Conservation (phyloP, 768 basidiomycete genomes). For the Suillus hirtellus region DNA sequence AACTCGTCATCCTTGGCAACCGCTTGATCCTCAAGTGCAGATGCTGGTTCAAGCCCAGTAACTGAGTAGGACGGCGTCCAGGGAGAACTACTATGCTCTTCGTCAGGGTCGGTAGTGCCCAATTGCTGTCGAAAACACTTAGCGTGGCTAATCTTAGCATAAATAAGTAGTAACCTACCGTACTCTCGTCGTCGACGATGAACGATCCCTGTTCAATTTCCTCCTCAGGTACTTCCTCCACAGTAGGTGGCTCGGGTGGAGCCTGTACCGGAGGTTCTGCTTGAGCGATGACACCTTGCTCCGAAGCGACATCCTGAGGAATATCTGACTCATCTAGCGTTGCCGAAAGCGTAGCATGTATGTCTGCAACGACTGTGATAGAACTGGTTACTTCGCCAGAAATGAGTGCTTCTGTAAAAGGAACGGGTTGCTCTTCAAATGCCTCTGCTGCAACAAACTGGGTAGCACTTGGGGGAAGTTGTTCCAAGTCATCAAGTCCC, state of each 20-base stretch:
- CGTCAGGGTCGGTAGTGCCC: background rate
- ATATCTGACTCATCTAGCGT: background rate
- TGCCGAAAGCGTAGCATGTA: background rate
- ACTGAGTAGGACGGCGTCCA: conserved; percentile 40
- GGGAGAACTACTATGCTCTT: conserved; percentile 26
- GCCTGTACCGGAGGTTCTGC: background rate
- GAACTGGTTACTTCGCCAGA: background rate
- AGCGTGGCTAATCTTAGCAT: background rate
- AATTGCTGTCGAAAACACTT: background rate
- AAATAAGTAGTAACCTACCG: conserved; percentile 4
- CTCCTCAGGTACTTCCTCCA: conserved; percentile 1
- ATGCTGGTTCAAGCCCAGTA: conserved; percentile 11
- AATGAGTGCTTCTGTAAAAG: background rate
- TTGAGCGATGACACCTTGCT: background rate
- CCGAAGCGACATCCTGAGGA: background rate
- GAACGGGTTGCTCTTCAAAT: background rate
- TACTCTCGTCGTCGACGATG: conserved; percentile 6
- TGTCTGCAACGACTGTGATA: background rate
- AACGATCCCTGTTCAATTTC: conserved; percentile 17
- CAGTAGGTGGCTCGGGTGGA: background rate
- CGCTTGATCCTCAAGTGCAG: background rate
- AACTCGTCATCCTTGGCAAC: conserved; percentile 12
- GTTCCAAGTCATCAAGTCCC: conserved; percentile 12
- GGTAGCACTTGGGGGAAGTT: conserved; percentile 10
- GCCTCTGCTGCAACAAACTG: background rate